A percentile compares a stretch with the other conserved stretches of the same genome.
Evolutionary conservation across 2,329 filamentous ascomycete genomes (phyloP).

Genomic region (Rhinocladiella similis): DNA sequence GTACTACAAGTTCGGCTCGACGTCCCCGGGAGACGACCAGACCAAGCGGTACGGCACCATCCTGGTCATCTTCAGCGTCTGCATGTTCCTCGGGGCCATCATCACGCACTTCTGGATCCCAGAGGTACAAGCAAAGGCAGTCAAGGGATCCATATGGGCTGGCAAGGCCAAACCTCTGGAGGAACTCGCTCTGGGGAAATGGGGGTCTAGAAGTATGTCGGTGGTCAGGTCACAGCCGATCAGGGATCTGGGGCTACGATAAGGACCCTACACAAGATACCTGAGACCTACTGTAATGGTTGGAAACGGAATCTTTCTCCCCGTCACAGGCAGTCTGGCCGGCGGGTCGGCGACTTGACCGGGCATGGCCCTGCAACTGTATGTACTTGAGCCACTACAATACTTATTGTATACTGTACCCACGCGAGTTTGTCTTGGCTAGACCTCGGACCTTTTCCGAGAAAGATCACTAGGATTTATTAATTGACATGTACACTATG

Average conservation of each 20-base stretch:
- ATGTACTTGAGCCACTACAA: too few species aligned
- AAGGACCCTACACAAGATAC: neutral
- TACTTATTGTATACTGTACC: too few species aligned
- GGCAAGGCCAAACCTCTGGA: constrained; percentile 41
- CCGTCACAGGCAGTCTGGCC: too few species aligned
- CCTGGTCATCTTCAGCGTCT: constrained; percentile 42
- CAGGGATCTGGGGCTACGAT: neutral
- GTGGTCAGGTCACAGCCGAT: neutral
- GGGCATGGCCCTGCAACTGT: too few species aligned
- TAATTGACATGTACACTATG: too few species aligned
- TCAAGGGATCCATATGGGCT: constrained; percentile 33
- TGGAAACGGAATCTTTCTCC: too few species aligned
- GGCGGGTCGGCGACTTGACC: too few species aligned
- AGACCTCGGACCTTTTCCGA: too few species aligned
- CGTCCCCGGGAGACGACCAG: constrained; percentile 33
- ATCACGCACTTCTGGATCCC: constrained; percentile 45
- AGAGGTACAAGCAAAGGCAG: constrained; percentile 35
- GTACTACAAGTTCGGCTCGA: constrained; percentile 41
- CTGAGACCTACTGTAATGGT: too few species aligned
- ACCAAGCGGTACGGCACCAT: constrained; percentile 42
- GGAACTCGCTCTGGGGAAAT: constrained; percentile 39
- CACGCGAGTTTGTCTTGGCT: too few species aligned
- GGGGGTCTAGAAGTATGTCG: constrained; percentile 37
- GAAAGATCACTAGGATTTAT: too few species aligned
- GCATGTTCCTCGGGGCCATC: constrained; percentile 43